Conservation (phyloP, 371 early-diverging fungal genomes). For the Parasitella parasitica region DNA sequence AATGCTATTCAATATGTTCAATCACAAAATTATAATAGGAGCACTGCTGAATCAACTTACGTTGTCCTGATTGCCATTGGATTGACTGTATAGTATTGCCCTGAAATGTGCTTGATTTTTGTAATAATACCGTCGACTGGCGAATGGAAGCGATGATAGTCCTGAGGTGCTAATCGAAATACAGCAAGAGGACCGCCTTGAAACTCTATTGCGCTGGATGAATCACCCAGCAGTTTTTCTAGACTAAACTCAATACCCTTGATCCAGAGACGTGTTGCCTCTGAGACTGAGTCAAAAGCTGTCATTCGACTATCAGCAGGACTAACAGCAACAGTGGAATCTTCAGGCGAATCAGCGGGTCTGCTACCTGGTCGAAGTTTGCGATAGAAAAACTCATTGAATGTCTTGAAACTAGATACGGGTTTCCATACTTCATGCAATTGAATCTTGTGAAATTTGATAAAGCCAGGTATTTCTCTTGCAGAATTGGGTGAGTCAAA, state of each 20-base stretch:
- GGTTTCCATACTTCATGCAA: slow-evolving; percentile 68
- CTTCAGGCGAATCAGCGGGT: slow-evolving; percentile 53
- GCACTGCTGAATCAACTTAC: slow-evolving; percentile 34
- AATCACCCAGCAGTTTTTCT: slow-evolving; percentile 49
- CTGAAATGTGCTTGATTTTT: slow-evolving; percentile 21
- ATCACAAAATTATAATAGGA: slow-evolving; percentile 22
- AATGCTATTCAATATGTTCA: slow-evolving; percentile 26
- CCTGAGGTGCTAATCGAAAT: slow-evolving; percentile 78
- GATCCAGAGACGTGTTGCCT: slow-evolving; percentile 66
- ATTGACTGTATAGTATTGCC: slow-evolving; percentile 37
- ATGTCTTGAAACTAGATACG: slow-evolving; percentile 65
- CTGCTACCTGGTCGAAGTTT: slow-evolving; percentile 73
- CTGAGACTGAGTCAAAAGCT: slow-evolving; percentile 53
- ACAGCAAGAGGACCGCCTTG: slow-evolving; percentile 64
- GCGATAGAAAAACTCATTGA: slow-evolving; percentile 89
- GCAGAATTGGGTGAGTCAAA: slow-evolving; percentile 70
- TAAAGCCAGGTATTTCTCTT: slow-evolving; percentile 72
- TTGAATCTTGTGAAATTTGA: slow-evolving; percentile 71
- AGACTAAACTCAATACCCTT: slow-evolving; percentile 72
- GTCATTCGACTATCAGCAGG: slow-evolving; percentile 72
- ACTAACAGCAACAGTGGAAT: slow-evolving; percentile 68
- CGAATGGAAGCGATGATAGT: slow-evolving; percentile 78
- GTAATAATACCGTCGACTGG: slow-evolving; percentile 63
- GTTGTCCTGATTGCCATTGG: slow-evolving; percentile 78
- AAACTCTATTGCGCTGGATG: slow-evolving; percentile 41